Conservation (phyloP, 371 early-diverging fungal species). For the Circinella minor region DNA sequence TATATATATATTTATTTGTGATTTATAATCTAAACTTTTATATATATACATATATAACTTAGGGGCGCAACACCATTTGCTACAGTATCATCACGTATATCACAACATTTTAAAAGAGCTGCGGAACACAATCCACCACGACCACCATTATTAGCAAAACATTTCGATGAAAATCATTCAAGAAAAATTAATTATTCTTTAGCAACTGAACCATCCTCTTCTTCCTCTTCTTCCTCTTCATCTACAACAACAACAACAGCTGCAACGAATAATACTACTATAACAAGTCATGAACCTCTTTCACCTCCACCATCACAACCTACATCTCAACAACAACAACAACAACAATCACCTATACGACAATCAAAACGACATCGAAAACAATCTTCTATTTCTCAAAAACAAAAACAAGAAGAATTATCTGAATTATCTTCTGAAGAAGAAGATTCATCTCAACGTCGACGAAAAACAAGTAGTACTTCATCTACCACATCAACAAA, state of each 20-base stretch:
- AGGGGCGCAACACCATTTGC: conserved; percentile 86
- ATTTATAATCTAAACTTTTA: not conserved
- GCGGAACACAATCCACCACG: conserved; percentile 79
- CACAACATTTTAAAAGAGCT: conserved; percentile 83
- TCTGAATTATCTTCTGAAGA: conserved; percentile 2
- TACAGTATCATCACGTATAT: conserved; percentile 86
- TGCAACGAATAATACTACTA: not conserved
- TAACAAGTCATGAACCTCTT: conserved; percentile 6
- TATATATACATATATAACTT: not conserved
- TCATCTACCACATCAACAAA: not conserved
- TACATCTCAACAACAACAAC: not conserved
- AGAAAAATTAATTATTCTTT: conserved; percentile 82
- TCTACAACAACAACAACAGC: conserved; percentile 4
- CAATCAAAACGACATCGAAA: conserved; percentile 13
- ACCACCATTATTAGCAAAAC: conserved; percentile 72
- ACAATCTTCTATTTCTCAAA: no score
- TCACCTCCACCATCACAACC: conserved; percentile 11
- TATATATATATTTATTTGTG: not conserved
- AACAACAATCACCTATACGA: not conserved
- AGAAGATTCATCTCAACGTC: not conserved
- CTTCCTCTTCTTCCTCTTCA: conserved; percentile 1
- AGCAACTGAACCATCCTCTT: conserved; percentile 44
- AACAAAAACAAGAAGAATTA: conserved; percentile 1
- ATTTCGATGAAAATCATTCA: conserved; percentile 74
- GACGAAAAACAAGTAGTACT: not conserved